A percentile compares a stretch with the other conserved stretches of the same genome.
Conservation (phyloP, 2,329 filamentous ascomycete genomes). For the Emergomyces orientalis region DNA sequence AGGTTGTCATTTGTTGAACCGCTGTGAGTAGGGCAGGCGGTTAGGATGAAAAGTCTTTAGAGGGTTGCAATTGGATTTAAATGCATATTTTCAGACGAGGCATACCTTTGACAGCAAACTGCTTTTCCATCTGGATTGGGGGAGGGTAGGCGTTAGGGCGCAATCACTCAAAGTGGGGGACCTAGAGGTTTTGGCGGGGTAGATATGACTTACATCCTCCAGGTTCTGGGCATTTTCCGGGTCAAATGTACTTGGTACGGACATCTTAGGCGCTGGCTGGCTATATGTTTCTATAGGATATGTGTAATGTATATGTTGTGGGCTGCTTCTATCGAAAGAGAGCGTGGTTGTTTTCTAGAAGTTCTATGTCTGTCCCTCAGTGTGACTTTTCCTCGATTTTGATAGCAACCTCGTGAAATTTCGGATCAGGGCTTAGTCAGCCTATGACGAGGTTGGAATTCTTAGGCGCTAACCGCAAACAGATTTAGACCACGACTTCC, state of each 20-base stretch:
- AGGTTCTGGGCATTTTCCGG: conserved; percentile 59
- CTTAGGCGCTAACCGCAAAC: neutral
- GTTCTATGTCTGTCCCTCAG: neutral
- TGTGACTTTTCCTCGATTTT: neutral
- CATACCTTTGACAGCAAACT: conserved; percentile 90
- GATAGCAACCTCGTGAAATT: neutral
- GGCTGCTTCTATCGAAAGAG: neutral
- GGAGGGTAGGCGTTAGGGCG: neutral
- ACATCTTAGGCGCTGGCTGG: neutral
- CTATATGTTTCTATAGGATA: neutral
- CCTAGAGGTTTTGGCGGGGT: conserved; percentile 2
- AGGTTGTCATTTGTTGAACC: conserved; percentile 92
- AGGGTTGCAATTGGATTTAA: neutral
- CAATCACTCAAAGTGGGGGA: neutral
- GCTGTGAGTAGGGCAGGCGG: conserved; percentile 38
- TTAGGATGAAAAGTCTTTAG: neutral
- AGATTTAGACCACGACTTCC: too few species aligned
- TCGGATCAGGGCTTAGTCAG: neutral
- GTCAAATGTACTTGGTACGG: conserved; percentile 29
- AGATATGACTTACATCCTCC: conserved; percentile 49
- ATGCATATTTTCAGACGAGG: neutral
- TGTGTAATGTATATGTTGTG: neutral
- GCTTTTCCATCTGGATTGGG: conserved; percentile 76
- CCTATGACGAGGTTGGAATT: neutral
- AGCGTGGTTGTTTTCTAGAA: neutral